Conservation (phyloP, 768 basidiomycete genomes). For the Mycena sanguinolenta region DNA sequence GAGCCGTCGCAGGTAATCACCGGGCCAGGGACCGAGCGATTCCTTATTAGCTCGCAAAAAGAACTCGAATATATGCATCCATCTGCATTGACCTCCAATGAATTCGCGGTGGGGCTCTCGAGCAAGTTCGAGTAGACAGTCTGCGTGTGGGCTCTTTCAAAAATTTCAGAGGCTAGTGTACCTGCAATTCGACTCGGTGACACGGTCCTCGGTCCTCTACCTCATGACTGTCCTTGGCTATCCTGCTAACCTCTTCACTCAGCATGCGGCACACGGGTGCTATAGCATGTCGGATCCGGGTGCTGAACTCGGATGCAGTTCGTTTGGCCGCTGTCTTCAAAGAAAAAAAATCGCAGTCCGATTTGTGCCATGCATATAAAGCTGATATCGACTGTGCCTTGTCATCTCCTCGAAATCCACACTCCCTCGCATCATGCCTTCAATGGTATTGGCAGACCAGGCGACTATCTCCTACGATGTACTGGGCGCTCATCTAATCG, state of each 20-base stretch:
- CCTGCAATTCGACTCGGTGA: too few relatives aligned
- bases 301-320: background rate
- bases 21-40: background rate
- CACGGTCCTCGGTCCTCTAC: too few relatives aligned
- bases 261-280: too few relatives aligned
- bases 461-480: slow-evolving; percentile 20
- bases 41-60: background rate
- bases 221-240: too few relatives aligned
- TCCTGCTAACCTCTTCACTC: too few relatives aligned
- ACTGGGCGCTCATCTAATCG: slow-evolving; percentile 18
- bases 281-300: background rate
- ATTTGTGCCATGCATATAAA: slow-evolving; percentile 11
- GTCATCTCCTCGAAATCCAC: background rate
- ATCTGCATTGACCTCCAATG: background rate
- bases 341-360: background rate
- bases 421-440: slow-evolving; percentile 7
- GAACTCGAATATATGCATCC: background rate
- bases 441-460: slow-evolving; percentile 19
- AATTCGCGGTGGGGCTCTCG: too few relatives aligned
- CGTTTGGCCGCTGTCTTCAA: background rate
- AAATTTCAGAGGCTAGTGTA: too few relatives aligned
- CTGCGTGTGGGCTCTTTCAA: too few relatives aligned
- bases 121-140: too few relatives aligned
- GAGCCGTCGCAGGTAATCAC: background rate
- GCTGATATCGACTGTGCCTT: background rate